Percentiles rank a stretch among this genome's conserved stretches.
Conservation (phyloP, 2,329 filamentous ascomycete genomes). For the Stachybotrys echinatus region DNA sequence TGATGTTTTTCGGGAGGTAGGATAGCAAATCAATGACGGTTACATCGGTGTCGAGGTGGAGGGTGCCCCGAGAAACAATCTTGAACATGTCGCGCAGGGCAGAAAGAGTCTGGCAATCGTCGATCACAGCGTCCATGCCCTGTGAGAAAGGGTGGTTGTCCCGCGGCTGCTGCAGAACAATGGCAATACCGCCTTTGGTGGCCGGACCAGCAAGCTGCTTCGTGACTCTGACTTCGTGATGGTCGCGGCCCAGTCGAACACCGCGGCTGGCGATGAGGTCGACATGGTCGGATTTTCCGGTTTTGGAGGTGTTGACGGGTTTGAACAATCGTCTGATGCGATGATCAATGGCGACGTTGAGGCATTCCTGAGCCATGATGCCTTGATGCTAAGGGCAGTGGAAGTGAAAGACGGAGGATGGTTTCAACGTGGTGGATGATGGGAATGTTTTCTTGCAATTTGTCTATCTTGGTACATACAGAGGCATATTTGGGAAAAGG, state of each 20-base stretch:
- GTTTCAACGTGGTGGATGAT: too few relatives aligned
- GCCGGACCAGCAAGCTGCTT: slow-evolving; percentile 8
- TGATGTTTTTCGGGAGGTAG: slow-evolving; percentile 1
- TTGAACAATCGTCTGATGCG: slow-evolving; percentile 6
- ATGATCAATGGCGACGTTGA: slow-evolving; percentile 9
- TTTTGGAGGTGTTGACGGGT: not conserved
- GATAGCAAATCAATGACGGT: slow-evolving; percentile 8
- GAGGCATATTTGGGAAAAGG: too few relatives aligned
- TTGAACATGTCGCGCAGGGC: slow-evolving; percentile 7
- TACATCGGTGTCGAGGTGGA: slow-evolving; percentile 5
- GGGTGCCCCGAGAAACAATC: slow-evolving; percentile 4
- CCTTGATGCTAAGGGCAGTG: too few relatives aligned
- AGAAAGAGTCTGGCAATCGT: slow-evolving; percentile 9
- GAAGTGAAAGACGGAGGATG: too few relatives aligned
- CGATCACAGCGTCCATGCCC: slow-evolving; percentile 10
- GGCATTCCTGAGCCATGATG: slow-evolving; percentile 1
- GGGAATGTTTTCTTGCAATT: too few relatives aligned
- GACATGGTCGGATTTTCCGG: slow-evolving; percentile 2
- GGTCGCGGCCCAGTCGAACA: not conserved
- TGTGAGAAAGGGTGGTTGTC: slow-evolving; percentile 9
- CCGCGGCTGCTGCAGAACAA: slow-evolving; percentile 12
- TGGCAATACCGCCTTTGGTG: slow-evolving; percentile 9
- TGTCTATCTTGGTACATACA: too few relatives aligned
- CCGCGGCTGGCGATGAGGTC: slow-evolving; percentile 4
- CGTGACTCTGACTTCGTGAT: slow-evolving; percentile 9